Percentiles rank a stretch among this genome's conserved stretches.
Evolutionary conservation across 2,329 filamentous ascomycete genomes (phyloP).

Genomic region (Geoglossum cookeanum): DNA sequence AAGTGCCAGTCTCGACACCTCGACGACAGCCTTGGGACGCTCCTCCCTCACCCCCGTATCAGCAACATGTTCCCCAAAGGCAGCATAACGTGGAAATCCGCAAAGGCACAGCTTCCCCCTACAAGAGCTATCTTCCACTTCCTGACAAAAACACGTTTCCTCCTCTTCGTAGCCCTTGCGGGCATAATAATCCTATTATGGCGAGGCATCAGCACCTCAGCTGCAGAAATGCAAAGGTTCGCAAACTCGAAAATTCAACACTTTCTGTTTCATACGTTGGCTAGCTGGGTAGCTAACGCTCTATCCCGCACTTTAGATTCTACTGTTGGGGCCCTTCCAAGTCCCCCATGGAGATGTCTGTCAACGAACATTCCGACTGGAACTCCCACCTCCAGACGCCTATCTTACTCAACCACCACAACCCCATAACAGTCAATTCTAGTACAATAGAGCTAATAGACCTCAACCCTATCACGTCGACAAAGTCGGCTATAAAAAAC

Average conservation of each 20-base stretch:
- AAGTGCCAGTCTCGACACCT: neutral
- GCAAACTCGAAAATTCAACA: slow-evolving; percentile 16
- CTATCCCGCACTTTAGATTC: slow-evolving; percentile 49
- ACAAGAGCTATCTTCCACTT: slow-evolving; percentile 43
- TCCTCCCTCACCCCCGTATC: no score
- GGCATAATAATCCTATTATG: slow-evolving; percentile 66
- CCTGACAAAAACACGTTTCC: slow-evolving; percentile 57
- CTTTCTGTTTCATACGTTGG: neutral
- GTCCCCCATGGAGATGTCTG: slow-evolving; percentile 86
- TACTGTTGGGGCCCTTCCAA: slow-evolving; percentile 94
- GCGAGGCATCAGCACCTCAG: slow-evolving; percentile 64
- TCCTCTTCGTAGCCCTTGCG: slow-evolving; percentile 51
- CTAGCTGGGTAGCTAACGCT: neutral
- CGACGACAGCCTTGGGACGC: neutral
- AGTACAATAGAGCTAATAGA: slow-evolving; percentile 61
- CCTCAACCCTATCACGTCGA: slow-evolving; percentile 70
- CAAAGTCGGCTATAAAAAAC: slow-evolving; percentile 56
- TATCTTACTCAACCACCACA: slow-evolving; percentile 90
- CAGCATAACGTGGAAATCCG: slow-evolving; percentile 82
- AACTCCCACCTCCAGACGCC: slow-evolving; percentile 75
- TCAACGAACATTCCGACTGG: slow-evolving; percentile 84
- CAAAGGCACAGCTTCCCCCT: slow-evolving; percentile 59
- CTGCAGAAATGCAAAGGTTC: slow-evolving; percentile 82
- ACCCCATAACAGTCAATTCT: slow-evolving; percentile 66
- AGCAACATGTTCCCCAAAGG: slow-evolving; percentile 78